phyloP scores from a whole-genome alignment of 2,329 filamentous ascomycete species.

The Colletotrichum melonis region DNA sequence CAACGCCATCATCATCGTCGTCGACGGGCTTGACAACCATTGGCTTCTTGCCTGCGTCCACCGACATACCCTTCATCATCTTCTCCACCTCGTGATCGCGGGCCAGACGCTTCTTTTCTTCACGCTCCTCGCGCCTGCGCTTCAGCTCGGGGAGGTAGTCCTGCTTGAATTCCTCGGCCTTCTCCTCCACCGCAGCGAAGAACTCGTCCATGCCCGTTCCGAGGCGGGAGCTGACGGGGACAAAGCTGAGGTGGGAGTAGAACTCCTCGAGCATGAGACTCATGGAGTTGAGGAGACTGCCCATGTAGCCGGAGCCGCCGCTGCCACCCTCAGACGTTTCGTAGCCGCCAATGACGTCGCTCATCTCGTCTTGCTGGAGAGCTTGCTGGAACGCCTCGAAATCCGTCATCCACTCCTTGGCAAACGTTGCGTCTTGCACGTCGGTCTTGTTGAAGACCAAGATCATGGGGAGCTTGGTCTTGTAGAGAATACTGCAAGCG shows the following conservation, averaged over 20 bases:
- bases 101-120: constrained; percentile 76
- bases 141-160: constrained; percentile 96
- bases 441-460: constrained; percentile 99
- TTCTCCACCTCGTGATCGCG: constrained; percentile 87
- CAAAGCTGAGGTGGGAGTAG: constrained; percentile 92
- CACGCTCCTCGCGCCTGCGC: constrained; percentile 78
- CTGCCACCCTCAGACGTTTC: constrained; percentile 70
- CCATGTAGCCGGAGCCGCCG: constrained; percentile 94
- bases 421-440: constrained; percentile 89
- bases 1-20: constrained; percentile 57
- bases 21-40: constrained; percentile 50
- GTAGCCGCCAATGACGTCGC: constrained; percentile 78
- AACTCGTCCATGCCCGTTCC: constrained; percentile 94
- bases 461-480: constrained; percentile 98
- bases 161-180: constrained; percentile 86
- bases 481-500: constrained; percentile 98
- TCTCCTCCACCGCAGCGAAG: constrained; percentile 88
- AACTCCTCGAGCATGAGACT: constrained; percentile 97
- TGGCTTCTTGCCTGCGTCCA: constrained; percentile 46
- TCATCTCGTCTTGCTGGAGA: constrained; percentile 81
- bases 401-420: constrained; percentile 99
- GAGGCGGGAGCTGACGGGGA: constrained; percentile 93
- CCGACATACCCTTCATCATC: constrained; percentile 92
- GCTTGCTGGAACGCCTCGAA: constrained; percentile 96
- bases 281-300: constrained; percentile 95